phyloP scores from a whole-genome alignment of 164 flowering plant species.

The Aristolochia fimbriata region DNA sequence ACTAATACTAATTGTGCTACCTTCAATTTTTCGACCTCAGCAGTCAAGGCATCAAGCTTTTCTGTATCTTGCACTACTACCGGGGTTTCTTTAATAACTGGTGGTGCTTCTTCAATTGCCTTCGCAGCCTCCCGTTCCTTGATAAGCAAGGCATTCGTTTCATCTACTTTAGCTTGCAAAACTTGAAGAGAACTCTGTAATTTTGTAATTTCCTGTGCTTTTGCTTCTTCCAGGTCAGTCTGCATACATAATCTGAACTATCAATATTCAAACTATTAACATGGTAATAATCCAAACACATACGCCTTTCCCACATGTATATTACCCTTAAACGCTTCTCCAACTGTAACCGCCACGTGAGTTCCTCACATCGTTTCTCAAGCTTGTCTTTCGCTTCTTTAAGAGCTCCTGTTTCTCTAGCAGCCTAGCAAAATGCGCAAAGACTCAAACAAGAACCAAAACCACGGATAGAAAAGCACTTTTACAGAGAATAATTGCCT shows the following conservation, averaged over 20 bases:
- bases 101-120: constrained; percentile 44
- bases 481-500: neutral
- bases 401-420: constrained; percentile 93
- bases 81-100: constrained; percentile 38
- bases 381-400: constrained; percentile 95
- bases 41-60: constrained; percentile 39
- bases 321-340: constrained; percentile 84
- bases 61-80: constrained; percentile 41
- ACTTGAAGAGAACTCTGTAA: constrained; percentile 37
- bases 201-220: constrained; percentile 40
- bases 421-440: constrained; percentile 37
- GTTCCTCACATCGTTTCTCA: constrained; percentile 79
- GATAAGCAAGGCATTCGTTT: constrained; percentile 35
- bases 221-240: constrained; percentile 65
- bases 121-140: constrained; percentile 49
- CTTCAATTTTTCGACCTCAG: constrained; percentile 63
- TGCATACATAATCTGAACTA: constrained; percentile 14
- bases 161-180: constrained; percentile 39
- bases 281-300: neutral
- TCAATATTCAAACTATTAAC: neutral
- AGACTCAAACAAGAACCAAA: neutral
- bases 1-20: constrained; percentile 22
- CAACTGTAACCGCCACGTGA: constrained; percentile 82
- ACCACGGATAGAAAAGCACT: neutral
- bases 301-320: neutral